Percentiles rank a stretch among this genome's conserved stretches.
These are phyloP conservation scores for Solanum pennellii DNA, from an alignment of 257 asterid species.

Conservation along the genomic window DNA sequence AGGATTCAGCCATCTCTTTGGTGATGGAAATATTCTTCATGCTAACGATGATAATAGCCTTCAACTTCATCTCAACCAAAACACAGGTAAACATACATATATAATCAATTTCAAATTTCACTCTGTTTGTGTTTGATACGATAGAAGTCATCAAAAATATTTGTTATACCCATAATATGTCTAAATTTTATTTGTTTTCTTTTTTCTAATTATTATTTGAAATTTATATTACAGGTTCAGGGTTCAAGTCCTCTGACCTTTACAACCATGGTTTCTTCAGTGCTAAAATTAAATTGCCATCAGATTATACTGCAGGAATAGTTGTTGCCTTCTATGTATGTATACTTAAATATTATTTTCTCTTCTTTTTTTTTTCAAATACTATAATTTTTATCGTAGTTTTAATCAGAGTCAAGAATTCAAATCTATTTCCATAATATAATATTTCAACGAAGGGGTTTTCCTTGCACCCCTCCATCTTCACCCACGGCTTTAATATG, in stretches of 20 bases:
- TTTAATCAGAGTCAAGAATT: background rate
- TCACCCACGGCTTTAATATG: background rate
- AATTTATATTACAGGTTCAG: conserved; percentile 52
- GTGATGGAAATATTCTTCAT: conserved; percentile 46
- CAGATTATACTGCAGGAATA: conserved; percentile 84
- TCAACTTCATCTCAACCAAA: conserved; percentile 65
- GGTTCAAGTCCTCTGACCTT: conserved; percentile 75
- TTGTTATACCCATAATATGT: background rate
- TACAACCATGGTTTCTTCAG: conserved; percentile 86
- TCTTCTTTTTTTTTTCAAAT: too few relatives aligned
- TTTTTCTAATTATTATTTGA: background rate
- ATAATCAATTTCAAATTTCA: background rate
- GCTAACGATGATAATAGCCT: conserved; percentile 45
- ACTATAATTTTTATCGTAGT: too few relatives aligned
- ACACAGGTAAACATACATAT: conserved; percentile 33
- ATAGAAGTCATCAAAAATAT: background rate
- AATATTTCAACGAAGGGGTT: background rate
- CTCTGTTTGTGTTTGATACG: background rate
- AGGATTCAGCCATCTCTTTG: conserved; percentile 64
- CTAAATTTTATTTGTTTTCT: background rate
- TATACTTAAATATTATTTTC: background rate
- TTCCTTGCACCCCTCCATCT: background rate
- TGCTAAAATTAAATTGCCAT: conserved; percentile 77
- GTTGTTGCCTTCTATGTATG: conserved; percentile 91
- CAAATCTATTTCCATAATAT: too few relatives aligned